Base-by-base conservation (phyloP, 2,329 filamentous ascomycete genomes). In the Canariomyces notabilis region DNA sequence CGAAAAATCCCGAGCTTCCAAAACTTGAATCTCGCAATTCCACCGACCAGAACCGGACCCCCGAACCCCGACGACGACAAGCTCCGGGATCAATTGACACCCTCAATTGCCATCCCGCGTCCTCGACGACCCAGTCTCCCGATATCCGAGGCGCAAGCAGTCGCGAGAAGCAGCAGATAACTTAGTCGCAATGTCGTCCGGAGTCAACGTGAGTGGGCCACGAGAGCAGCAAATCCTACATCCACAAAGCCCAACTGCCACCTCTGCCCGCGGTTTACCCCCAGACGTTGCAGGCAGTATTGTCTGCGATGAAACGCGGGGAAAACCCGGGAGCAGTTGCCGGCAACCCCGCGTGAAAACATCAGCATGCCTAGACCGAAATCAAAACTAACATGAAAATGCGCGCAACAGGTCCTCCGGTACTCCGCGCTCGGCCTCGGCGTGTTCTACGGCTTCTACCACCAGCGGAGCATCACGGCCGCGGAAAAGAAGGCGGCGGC, bases 401-500 rank as follows among this genome's bases (percentile, higher is more conserved):
- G 31, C 4, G 9, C 31, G 23, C 21, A n/a, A 15, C 70, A 98
- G 93, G 91, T 98, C 70, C 81, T 97, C 70, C 90, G 93, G 73
- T 98, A 91, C 80, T 91, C 89, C 65, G 90, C 90, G 67, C 87
- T 98, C 59, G 87, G 83, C 64, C 77, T 89, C 64, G 93, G 93
- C 67, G 75, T 97, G 67, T 84, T 95, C 74, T 98, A 98, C 76
- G 93, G 93, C 69, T 82, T 95, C 76, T 87, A 84, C 71, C 91
- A 95, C 76, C 93, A 98, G 76, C 77, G 85, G 64, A 79, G 81
- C 53, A 85, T 98, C 69, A 83, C 74, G 59, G 70, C 86, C 47
- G 70, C 79, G 62, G 82, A 89, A 64, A 86, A 83, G 72, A 71
- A 78, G 52, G 76, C 82, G 58, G 80, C 83, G 61, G 78, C 80